Percentiles rank a stretch among this genome's conserved stretches.
Evolutionary conservation across 352 stramenopile species (phyloP).

Genomic region (Globisporangium perplexum): DNA sequence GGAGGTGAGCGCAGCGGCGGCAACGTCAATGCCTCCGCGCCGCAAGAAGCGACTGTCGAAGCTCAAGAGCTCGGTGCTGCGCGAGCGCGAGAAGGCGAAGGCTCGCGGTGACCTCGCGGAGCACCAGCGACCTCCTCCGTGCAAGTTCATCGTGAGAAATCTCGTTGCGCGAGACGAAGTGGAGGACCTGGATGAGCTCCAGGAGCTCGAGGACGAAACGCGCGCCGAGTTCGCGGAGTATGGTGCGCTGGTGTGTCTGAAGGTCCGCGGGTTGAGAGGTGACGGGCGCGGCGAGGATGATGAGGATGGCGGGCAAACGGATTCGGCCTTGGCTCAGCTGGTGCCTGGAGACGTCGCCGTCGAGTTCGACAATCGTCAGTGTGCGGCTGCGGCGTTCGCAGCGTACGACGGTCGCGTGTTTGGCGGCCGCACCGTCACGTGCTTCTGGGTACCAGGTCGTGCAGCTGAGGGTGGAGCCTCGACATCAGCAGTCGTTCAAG

Average conservation of each 20-base stretch:
- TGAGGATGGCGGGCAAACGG: not conserved
- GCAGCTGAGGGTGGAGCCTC: not conserved
- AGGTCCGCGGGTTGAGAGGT: constrained; percentile 11
- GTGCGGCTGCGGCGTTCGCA: constrained; percentile 4
- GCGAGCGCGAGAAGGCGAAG: constrained; percentile 1
- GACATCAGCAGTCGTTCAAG: not conserved
- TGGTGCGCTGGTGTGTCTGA: constrained; percentile 15
- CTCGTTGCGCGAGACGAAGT: constrained; percentile 42
- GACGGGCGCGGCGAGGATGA: not conserved
- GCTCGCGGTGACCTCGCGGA: not conserved
- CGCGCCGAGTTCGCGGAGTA: constrained; percentile 24
- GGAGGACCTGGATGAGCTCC: constrained; percentile 43
- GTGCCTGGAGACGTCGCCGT: constrained; percentile 8
- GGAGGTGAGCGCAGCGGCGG: not conserved
- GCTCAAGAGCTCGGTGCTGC: constrained; percentile 20
- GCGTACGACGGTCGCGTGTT: constrained; percentile 4
- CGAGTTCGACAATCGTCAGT: not conserved
- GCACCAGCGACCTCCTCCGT: not conserved
- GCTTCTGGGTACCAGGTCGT: not conserved
- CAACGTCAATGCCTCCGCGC: constrained; percentile 1
- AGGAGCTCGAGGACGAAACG: constrained; percentile 36
- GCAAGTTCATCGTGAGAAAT: constrained; percentile 20
- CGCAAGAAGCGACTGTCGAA: constrained; percentile 28
- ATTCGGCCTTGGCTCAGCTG: not conserved
- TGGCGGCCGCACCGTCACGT: constrained; percentile 7